phyloP scores from a whole-genome alignment of 2,329 filamentous ascomycete genomes.

The Paecilomyces sp. region DNA sequence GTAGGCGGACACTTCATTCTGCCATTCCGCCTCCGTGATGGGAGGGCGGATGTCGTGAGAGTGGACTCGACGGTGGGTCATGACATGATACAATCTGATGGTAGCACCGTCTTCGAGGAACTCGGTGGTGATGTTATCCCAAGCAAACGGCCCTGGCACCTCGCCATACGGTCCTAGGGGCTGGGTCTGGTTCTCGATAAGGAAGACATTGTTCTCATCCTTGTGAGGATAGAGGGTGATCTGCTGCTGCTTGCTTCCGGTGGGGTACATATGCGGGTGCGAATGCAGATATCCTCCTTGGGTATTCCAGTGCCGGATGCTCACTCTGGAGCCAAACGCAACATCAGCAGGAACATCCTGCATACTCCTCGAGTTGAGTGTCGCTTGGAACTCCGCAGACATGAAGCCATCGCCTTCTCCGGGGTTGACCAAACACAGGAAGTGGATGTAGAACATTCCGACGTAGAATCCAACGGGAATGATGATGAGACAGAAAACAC shows the following conservation, averaged over 20 bases:
- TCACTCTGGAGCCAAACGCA: constrained; percentile 77
- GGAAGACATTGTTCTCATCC: constrained; percentile 94
- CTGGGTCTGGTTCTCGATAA: constrained; percentile 93
- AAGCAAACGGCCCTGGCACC: constrained; percentile 74
- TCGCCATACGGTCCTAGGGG: constrained; percentile 70
- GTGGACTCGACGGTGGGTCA: constrained; percentile 83
- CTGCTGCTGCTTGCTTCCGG: constrained; percentile 96
- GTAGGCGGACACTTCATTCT: constrained; percentile 93
- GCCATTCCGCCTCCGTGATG: constrained; percentile 83
- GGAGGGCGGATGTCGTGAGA: constrained; percentile 86
- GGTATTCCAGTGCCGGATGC: constrained; percentile 88
- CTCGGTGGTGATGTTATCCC: constrained; percentile 64
- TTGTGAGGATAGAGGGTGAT: constrained; percentile 98
- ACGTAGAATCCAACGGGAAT: constrained; percentile 89
- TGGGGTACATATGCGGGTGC: constrained; percentile 94
- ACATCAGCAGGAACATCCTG: constrained; percentile 90
- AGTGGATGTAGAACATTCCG: constrained; percentile 96
- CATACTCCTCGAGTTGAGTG: constrained; percentile 94
- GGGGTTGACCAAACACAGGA: constrained; percentile 84
- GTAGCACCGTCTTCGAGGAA: constrained; percentile 74
- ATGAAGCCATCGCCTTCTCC: constrained; percentile 98
- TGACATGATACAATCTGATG: constrained; percentile 73
- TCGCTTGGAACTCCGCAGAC: constrained; percentile 98
- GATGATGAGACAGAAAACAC: constrained; percentile 83
- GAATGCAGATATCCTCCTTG: constrained; percentile 97